phyloP scores from a whole-genome alignment of 148 eudicot genomes.

The Persicaria tinctoria region DNA sequence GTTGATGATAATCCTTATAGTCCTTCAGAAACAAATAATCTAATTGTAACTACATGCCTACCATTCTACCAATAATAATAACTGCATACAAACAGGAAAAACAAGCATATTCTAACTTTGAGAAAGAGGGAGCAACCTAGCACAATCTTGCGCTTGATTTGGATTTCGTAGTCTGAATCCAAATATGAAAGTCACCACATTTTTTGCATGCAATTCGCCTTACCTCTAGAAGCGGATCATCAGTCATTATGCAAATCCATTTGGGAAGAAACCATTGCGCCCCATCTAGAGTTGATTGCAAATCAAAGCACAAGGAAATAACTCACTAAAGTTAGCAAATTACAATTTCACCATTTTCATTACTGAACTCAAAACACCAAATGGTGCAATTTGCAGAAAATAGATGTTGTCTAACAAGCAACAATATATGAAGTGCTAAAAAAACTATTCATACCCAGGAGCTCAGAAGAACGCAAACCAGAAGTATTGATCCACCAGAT shows the following conservation, averaged over 20 bases:
- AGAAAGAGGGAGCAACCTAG: slow-evolving; percentile 83
- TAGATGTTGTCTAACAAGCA: not conserved
- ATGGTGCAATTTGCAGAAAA: not conserved
- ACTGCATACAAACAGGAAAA: not conserved
- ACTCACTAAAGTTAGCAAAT: not conserved
- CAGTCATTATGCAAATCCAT: slow-evolving; percentile 66
- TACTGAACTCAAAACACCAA: not conserved
- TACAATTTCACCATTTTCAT: not conserved
- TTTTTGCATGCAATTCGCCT: slow-evolving; percentile 83
- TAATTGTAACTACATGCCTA: not conserved
- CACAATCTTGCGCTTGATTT: slow-evolving; percentile 95
- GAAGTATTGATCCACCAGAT: not conserved
- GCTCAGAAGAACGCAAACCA: not conserved
- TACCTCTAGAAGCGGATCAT: slow-evolving; percentile 54
- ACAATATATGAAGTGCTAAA: not conserved
- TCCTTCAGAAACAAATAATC: slow-evolving; percentile 43
- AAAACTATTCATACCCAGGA: not conserved
- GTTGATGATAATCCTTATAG: slow-evolving; percentile 61
- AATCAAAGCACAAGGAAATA: slow-evolving; percentile 11
- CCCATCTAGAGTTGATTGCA: slow-evolving; percentile 43
- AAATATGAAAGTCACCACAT: slow-evolving; percentile 74
- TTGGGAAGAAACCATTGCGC: slow-evolving; percentile 48
- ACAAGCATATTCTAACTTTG: no score
- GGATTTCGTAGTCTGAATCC: slow-evolving; percentile 69
- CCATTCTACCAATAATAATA: not conserved